Conservation (phyloP, 2,329 filamentous ascomycete species). For the Aspergillus ibericus region DNA sequence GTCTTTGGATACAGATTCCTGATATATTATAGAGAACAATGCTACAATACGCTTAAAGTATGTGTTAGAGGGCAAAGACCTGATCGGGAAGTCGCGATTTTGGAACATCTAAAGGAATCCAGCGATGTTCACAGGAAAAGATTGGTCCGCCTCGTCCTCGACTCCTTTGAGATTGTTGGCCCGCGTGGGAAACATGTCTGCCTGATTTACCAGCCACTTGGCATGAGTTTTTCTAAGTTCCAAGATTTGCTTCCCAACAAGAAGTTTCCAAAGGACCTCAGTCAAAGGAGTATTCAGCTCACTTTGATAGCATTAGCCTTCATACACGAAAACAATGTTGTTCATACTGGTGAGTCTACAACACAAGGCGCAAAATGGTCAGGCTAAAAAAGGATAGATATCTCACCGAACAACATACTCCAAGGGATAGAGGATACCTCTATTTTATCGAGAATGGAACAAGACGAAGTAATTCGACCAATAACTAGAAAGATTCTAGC, state of each 20-base stretch:
- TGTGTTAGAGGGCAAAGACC: slow-evolving; percentile 11
- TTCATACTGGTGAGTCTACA: slow-evolving; percentile 26
- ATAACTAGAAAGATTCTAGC: slow-evolving; percentile 30
- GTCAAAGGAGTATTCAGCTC: slow-evolving; percentile 20
- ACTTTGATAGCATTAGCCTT: slow-evolving; percentile 23
- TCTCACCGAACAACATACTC: slow-evolving; percentile 35
- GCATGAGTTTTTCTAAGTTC: slow-evolving; percentile 22
- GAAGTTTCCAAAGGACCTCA: slow-evolving; percentile 17
- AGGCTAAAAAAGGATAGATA: slow-evolving; percentile 22
- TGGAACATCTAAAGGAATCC: slow-evolving; percentile 19
- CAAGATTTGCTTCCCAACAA: slow-evolving; percentile 12
- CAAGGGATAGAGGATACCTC: slow-evolving; percentile 26
- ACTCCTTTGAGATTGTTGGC: slow-evolving; percentile 30
- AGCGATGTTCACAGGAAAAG: slow-evolving; percentile 16
- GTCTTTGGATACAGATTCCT: background rate
- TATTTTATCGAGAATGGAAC: slow-evolving; percentile 29
- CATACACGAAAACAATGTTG: slow-evolving; percentile 25
- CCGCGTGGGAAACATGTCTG: slow-evolving; percentile 23
- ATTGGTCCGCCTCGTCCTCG: slow-evolving; percentile 25
- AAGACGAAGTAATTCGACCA: slow-evolving; percentile 28
- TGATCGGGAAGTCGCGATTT: slow-evolving; percentile 20
- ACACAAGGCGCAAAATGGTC: background rate
- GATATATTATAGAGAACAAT: slow-evolving; percentile 2
- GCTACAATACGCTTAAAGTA: slow-evolving; percentile 11
- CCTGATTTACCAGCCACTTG: slow-evolving; percentile 26